These are phyloP conservation scores for Tetracentron sinense DNA, from an alignment of 164 flowering plant species.

Conservation along the genomic window DNA sequence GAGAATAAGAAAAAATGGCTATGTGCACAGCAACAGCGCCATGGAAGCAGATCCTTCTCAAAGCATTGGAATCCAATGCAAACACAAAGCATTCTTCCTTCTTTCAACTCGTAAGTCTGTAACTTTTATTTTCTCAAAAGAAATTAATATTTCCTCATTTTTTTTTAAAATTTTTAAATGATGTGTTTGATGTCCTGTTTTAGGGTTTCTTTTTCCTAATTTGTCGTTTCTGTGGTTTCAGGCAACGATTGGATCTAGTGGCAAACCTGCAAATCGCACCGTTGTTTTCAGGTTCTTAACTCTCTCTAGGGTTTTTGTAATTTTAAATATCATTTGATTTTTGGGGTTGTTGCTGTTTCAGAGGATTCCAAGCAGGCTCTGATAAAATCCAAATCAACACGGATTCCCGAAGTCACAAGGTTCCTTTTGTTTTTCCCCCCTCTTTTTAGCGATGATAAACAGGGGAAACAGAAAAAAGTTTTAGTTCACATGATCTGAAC, in stretches of 20 bases:
- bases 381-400: conserved; percentile 77
- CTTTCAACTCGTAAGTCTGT: conserved; percentile 53
- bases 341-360: conserved; percentile 24
- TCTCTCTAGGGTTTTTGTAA: neutral
- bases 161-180: no score
- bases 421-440: conserved; percentile 11
- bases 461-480: neutral
- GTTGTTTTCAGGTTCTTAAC: conserved; percentile 72
- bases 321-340: neutral
- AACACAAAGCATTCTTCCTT: conserved; percentile 60
- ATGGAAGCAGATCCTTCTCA: conserved; percentile 82
- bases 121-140: neutral
- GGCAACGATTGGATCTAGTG: conserved; percentile 72
- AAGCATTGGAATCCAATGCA: conserved; percentile 59
- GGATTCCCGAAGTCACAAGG: conserved; percentile 74
- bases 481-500: neutral
- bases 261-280: conserved; percentile 85
- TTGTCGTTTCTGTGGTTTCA: conserved; percentile 24
- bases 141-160: neutral
- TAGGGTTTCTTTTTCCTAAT: neutral
- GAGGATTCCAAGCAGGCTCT: conserved; percentile 67
- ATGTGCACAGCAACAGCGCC: conserved; percentile 30
- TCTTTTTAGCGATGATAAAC: neutral
- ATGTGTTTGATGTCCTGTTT: neutral
- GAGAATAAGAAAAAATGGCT: conserved; percentile 2